Percentiles rank a stretch among this genome's conserved stretches.
phyloP scores from a whole-genome alignment of 164 flowering plant species.

The Protea cynaroides region DNA sequence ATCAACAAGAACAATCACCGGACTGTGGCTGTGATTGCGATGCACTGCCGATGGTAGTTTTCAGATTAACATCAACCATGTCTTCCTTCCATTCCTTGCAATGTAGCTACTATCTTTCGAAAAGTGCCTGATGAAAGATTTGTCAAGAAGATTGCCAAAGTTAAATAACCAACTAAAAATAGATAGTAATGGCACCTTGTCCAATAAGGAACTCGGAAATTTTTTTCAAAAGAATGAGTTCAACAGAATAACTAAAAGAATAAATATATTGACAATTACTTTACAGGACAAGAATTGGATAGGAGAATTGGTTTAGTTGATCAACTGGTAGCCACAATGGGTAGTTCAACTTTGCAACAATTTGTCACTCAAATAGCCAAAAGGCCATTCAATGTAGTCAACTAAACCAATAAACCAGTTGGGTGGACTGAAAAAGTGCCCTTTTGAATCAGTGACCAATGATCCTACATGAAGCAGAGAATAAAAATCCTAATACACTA shows the following conservation, averaged over 20 bases:
- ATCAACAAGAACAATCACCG: conserved; percentile 65
- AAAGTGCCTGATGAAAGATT: conserved; percentile 49
- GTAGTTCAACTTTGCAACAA: no score
- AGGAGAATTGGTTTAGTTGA: no score
- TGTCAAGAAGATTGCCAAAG: background rate
- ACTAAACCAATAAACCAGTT: no score
- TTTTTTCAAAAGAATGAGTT: no score
- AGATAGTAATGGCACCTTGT: background rate
- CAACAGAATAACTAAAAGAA: no score
- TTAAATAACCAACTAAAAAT: background rate
- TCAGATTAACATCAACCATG: conserved; percentile 79
- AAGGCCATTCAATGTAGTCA: no score
- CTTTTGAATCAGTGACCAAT: background rate
- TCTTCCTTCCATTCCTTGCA: conserved; percentile 89
- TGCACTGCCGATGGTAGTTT: conserved; percentile 33
- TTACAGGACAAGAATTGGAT: no score
- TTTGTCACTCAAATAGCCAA: no score
- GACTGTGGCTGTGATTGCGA: conserved; percentile 41
- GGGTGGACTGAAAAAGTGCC: background rate
- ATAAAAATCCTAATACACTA: no score
- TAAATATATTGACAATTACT: no score
- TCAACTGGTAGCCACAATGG: no score
- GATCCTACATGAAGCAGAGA: background rate
- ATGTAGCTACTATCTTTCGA: conserved; percentile 75
- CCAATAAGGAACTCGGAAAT: background rate